Evolutionary conservation across 176 grass and related monocot species (phyloP).

Genomic region (Zoysia pacifica): DNA sequence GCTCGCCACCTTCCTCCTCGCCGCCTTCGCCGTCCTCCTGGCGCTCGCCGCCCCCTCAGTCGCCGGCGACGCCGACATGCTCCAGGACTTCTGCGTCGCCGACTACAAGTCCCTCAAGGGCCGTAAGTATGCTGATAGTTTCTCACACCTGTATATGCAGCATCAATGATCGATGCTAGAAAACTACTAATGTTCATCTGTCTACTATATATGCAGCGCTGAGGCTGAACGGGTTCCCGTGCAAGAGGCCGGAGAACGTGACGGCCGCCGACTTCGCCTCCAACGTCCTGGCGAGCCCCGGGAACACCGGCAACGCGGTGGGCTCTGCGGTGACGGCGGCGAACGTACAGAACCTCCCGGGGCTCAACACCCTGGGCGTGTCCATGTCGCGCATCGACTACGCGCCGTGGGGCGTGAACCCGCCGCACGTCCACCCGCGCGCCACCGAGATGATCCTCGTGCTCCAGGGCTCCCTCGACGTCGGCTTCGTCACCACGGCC

Average conservation of each 20-base stretch:
- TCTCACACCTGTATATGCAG: too few species aligned
- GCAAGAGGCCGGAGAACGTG: constrained; percentile 60
- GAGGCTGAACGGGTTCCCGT: constrained; percentile 68
- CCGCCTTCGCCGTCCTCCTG: constrained; percentile 7
- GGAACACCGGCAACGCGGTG: constrained; percentile 42
- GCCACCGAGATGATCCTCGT: constrained; percentile 75
- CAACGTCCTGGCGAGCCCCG: constrained; percentile 22
- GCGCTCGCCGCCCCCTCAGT: constrained; percentile 15
- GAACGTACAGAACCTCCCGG: constrained; percentile 54
- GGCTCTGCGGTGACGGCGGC: constrained; percentile 50
- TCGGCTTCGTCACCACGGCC: constrained; percentile 68
- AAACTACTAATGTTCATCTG: too few species aligned
- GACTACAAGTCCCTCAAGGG: constrained; percentile 56
- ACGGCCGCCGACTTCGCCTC: constrained; percentile 68
- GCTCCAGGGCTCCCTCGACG: constrained; percentile 59
- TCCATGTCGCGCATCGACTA: constrained; percentile 69
- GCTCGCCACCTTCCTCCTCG: neutral
- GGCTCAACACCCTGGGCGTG: constrained; percentile 69
- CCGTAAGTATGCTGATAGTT: constrained; percentile 41
- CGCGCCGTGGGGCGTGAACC: constrained; percentile 61
- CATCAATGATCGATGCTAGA: neutral
- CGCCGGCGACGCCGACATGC: constrained; percentile 71
- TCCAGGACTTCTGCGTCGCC: constrained; percentile 84
- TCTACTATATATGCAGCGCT: constrained; percentile 31
- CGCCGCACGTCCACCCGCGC: constrained; percentile 73